Evolutionary conservation across 2,329 filamentous ascomycete genomes (phyloP).

Genomic region (Alternaria atra): DNA sequence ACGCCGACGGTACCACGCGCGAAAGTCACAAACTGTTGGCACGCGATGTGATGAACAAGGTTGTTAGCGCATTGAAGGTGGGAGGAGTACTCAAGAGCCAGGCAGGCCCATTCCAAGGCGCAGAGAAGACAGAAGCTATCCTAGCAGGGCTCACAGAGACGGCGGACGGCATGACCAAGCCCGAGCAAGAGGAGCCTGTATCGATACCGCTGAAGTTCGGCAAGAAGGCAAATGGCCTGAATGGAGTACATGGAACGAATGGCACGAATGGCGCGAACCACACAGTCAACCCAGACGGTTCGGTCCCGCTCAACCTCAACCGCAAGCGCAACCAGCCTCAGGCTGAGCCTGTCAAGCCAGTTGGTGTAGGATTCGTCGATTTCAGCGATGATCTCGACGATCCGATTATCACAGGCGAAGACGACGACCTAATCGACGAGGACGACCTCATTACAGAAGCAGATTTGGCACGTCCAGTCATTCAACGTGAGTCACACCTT

Average conservation of each 20-base stretch:
- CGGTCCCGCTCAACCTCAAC: conserved; percentile 51
- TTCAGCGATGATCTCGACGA: conserved; percentile 70
- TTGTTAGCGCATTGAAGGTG: conserved; percentile 75
- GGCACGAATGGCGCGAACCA: conserved; percentile 34
- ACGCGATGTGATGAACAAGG: conserved; percentile 71
- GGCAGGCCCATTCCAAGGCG: conserved; percentile 65
- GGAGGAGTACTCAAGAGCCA: conserved; percentile 75
- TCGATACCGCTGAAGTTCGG: conserved; percentile 72
- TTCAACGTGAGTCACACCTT: conserved; percentile 73
- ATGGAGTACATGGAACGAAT: conserved; percentile 31
- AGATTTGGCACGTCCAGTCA: conserved; percentile 79
- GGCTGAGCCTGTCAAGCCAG: conserved; percentile 48
- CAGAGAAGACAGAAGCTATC: conserved; percentile 79
- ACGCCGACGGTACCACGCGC: conserved; percentile 69
- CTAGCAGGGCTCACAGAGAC: conserved; percentile 78
- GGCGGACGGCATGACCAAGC: conserved; percentile 76
- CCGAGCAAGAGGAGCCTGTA: conserved; percentile 65
- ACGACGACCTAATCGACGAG: conserved; percentile 92
- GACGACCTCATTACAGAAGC: conserved; percentile 85
- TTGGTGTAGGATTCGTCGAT: conserved; percentile 62
- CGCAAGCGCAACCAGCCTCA: conserved; percentile 55
- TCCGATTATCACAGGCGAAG: conserved; percentile 63
- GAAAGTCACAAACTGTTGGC: conserved; percentile 73
- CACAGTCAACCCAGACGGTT: conserved; percentile 46
- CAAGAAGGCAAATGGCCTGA: conserved; percentile 60